phyloP scores from a whole-genome alignment of 1,284 basidiomycete species.

The Malassezia brasiliensis region DNA sequence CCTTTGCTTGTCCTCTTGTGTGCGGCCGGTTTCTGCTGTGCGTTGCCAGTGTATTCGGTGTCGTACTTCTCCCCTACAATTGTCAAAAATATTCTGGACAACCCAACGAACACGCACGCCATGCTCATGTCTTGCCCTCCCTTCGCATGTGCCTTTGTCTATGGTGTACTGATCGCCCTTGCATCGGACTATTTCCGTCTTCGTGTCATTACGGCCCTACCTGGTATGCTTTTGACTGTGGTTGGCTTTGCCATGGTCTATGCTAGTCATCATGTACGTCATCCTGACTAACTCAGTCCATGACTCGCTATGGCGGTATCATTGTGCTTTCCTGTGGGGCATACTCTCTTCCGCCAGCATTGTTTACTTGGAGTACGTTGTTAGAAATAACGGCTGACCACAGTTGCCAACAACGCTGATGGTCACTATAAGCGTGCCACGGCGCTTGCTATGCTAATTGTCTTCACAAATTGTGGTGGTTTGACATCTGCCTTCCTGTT shows the following conservation, averaged over 20 bases:
- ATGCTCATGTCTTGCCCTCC: slow-evolving; percentile 39
- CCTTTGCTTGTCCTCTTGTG: slow-evolving; percentile 24
- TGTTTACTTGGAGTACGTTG: slow-evolving; percentile 15
- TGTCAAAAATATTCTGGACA: slow-evolving; percentile 25
- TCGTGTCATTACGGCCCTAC: slow-evolving; percentile 23
- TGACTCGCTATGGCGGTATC: slow-evolving; percentile 31
- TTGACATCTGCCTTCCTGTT: slow-evolving; percentile 33
- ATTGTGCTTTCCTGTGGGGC: slow-evolving; percentile 29
- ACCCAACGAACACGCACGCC: slow-evolving; percentile 20
- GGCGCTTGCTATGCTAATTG: slow-evolving; percentile 28
- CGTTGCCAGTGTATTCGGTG: slow-evolving; percentile 28
- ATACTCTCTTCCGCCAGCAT: slow-evolving; percentile 19
- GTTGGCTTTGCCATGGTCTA: slow-evolving; percentile 30
- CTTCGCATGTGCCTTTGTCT: slow-evolving; percentile 31
- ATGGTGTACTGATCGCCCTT: slow-evolving; percentile 27
- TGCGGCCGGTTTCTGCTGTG: slow-evolving; percentile 27
- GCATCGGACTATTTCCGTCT: slow-evolving; percentile 30
- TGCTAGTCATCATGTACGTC: slow-evolving; percentile 13
- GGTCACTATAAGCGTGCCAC: slow-evolving; percentile 37
- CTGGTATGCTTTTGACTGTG: slow-evolving; percentile 23
- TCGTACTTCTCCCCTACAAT: slow-evolving; percentile 41
- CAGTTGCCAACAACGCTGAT: slow-evolving; percentile 24
- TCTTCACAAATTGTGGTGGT: slow-evolving; percentile 34
- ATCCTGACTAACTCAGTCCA: slow-evolving; percentile 3
- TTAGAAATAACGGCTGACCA: not conserved